A percentile compares a stretch with the other conserved stretches of the same genome.
Conservation (phyloP, 768 basidiomycete species). For the Lentinula sp. region DNA sequence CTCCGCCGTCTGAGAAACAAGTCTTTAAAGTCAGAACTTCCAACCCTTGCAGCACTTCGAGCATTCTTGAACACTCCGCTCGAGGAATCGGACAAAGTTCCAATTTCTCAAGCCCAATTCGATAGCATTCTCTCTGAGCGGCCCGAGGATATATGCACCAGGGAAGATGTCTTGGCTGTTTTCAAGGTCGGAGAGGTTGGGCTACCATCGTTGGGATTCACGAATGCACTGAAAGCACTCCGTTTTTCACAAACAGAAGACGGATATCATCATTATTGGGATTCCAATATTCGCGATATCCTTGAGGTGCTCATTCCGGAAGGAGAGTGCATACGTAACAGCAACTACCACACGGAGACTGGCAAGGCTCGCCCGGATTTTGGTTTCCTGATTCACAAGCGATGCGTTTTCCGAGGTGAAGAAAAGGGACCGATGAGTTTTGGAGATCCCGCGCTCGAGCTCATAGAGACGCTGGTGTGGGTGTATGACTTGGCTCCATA, state of each 20-base stretch:
- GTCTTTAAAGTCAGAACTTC: background rate
- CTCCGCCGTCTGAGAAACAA: background rate
- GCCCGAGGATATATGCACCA: background rate
- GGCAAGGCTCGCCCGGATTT: constrained; percentile 13
- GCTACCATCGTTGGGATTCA: background rate
- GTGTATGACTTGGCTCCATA: constrained; percentile 18
- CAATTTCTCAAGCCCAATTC: background rate
- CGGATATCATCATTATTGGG: constrained; percentile 16
- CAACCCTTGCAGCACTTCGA: background rate
- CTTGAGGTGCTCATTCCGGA: constrained; percentile 13
- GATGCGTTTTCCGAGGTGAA: constrained; percentile 20
- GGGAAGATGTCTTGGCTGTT: background rate
- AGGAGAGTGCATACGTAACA: constrained; percentile 15
- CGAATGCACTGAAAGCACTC: background rate
- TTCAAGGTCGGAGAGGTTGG: background rate
- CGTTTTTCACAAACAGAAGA: constrained; percentile 10
- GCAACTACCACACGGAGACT: constrained; percentile 13
- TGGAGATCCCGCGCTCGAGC: constrained; percentile 14
- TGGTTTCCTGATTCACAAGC: constrained; percentile 11
- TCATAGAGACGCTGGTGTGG: constrained; percentile 15
- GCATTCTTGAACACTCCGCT: background rate
- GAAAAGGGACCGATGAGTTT: constrained; percentile 11
- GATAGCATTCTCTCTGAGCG: background rate
- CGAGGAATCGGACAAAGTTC: background rate
- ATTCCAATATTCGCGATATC: constrained; percentile 16